Conservation (phyloP, 139 green algal species). For the Chlamydomonas sp. region DNA sequence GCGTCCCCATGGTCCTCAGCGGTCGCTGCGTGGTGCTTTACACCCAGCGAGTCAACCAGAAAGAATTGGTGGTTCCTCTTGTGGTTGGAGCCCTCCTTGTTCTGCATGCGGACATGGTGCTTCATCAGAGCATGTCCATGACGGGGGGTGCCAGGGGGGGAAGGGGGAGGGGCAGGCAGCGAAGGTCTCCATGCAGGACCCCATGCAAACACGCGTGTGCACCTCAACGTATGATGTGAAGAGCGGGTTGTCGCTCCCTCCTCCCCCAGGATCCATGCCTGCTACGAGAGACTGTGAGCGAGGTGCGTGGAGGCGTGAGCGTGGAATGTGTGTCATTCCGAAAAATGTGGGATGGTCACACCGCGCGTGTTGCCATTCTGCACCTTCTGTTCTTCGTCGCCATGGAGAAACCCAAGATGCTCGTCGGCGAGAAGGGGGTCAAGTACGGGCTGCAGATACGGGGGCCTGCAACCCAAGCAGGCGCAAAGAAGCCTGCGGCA, state of each 20-base stretch:
- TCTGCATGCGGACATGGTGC: slow-evolving; percentile 1
- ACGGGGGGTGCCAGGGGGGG: not conserved
- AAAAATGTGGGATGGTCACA: not conserved
- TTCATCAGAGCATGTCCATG: not conserved
- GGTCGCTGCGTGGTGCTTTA: slow-evolving; percentile 16
- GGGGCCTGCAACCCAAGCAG: slow-evolving; percentile 16
- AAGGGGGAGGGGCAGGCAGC: not conserved
- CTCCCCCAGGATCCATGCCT: not conserved
- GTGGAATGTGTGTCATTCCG: too few species aligned
- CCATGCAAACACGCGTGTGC: too few species aligned
- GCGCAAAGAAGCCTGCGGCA: slow-evolving; percentile 17
- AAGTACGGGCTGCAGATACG: slow-evolving; percentile 67
- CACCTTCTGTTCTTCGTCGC: not conserved
- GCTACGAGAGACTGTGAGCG: too few species aligned
- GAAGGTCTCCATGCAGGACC: not conserved
- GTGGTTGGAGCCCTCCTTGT: too few species aligned
- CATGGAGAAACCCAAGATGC: slow-evolving; percentile 3
- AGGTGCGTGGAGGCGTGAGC: too few species aligned
- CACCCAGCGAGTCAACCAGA: not conserved
- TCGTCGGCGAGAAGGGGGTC: slow-evolving; percentile 63
- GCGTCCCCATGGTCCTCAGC: slow-evolving; percentile 25
- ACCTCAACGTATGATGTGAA: too few species aligned
- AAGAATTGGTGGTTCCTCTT: too few species aligned
- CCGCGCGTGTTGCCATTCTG: not conserved
- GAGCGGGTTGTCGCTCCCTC: not conserved